These are phyloP conservation scores for Phalaenopsis equestris DNA, from an alignment of 106 monocot genomes.

Conservation along the genomic window DNA sequence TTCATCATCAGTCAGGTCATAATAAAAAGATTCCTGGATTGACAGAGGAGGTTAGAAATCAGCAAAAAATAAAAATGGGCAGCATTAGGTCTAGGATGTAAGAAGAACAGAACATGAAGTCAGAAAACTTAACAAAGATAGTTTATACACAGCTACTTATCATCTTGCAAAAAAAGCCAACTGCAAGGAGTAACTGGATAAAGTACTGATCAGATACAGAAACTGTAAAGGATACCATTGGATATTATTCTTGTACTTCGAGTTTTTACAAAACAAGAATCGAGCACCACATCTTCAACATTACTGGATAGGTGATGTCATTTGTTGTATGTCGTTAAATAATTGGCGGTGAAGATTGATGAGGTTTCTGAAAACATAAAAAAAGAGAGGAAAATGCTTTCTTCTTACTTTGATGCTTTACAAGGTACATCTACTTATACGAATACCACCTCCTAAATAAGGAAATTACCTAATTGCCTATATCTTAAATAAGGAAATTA, in stretches of 20 bases:
- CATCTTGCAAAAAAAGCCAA: neutral
- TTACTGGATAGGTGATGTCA: neutral
- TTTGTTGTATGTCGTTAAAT: no score
- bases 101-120: neutral
- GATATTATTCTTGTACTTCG: neutral
- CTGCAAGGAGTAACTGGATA: neutral
- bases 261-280: neutral
- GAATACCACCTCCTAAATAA: no score
- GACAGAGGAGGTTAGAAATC: neutral
- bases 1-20: conserved; percentile 47
- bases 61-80: neutral
- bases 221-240: neutral
- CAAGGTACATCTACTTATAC: no score
- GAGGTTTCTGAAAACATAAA: no score
- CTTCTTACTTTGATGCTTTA: no score
- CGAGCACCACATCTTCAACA: neutral
- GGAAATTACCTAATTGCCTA: no score
- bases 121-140: neutral
- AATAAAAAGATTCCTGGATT: conserved; percentile 71
- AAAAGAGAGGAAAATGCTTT: no score
- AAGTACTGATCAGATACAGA: neutral
- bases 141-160: neutral
- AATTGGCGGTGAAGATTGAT: no score
- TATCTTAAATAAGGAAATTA: no score
- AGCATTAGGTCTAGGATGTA: neutral